phyloP scores from a whole-genome alignment of 768 basidiomycete genomes.

The Albatrellus ellisii region DNA sequence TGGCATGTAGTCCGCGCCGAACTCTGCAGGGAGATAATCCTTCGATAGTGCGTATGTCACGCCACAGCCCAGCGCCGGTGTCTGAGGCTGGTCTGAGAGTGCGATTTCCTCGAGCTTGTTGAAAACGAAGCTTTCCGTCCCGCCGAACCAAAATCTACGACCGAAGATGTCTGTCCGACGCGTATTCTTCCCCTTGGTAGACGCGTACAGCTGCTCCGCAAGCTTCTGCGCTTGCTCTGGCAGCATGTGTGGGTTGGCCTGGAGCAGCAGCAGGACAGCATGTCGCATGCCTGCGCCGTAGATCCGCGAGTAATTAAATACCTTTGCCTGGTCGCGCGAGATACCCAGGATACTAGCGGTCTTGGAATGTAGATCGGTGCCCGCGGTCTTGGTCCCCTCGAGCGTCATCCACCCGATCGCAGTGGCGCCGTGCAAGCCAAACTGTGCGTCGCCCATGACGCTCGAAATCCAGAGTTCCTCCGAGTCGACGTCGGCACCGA shows the following conservation, averaged over 20 bases:
- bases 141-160: slow-evolving; percentile 91
- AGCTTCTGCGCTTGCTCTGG: slow-evolving; percentile 67
- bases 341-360: slow-evolving; percentile 89
- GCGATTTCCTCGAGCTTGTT: slow-evolving; percentile 97
- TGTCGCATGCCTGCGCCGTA: slow-evolving; percentile 98
- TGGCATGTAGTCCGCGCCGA: slow-evolving; percentile 84
- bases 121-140: slow-evolving; percentile 92
- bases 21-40: slow-evolving; percentile 68
- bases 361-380: slow-evolving; percentile 95
- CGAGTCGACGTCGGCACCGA: slow-evolving; percentile 97
- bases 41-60: slow-evolving; percentile 90
- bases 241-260: slow-evolving; percentile 70
- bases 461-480: slow-evolving; percentile 99
- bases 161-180: slow-evolving; percentile 61
- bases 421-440: slow-evolving; percentile 91
- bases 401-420: slow-evolving; percentile 99
- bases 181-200: slow-evolving; percentile 88
- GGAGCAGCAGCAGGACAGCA: slow-evolving; percentile 75
- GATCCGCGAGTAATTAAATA: slow-evolving; percentile 98
- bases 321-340: slow-evolving; percentile 89
- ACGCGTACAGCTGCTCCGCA: slow-evolving; percentile 77
- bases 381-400: slow-evolving; percentile 89
- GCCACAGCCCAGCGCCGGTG: slow-evolving; percentile 89
- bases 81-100: slow-evolving; percentile 70
- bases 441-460: slow-evolving; percentile 97